Conservation (phyloP, 495 filamentous ascomycete species). For the Xylaria longipes region DNA sequence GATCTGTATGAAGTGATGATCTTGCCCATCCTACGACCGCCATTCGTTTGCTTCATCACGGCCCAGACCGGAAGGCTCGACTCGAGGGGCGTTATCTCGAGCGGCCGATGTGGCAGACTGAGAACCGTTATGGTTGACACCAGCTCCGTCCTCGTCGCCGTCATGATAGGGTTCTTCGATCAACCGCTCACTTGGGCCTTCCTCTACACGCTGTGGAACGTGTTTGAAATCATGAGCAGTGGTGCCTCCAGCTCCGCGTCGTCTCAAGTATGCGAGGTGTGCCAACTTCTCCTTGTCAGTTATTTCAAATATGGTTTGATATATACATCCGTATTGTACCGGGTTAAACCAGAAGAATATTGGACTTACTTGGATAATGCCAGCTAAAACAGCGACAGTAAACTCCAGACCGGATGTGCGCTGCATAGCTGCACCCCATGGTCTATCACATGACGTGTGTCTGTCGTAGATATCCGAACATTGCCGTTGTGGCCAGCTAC, state of each 20-base stretch:
- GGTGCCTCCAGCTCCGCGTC: constrained; percentile 24
- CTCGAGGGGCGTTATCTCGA: constrained; percentile 27
- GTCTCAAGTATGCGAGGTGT: constrained; percentile 29
- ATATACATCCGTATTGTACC: background rate
- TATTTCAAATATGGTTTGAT: constrained; percentile 4
- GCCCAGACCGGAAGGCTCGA: constrained; percentile 35
- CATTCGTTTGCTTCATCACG: constrained; percentile 26
- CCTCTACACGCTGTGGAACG: constrained; percentile 14
- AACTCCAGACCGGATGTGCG: constrained; percentile 38
- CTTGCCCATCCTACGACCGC: constrained; percentile 14
- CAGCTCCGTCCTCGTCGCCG: constrained; percentile 5
- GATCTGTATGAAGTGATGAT: background rate
- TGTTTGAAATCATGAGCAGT: constrained; percentile 25
- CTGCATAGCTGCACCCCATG: constrained; percentile 37
- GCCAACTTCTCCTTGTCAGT: constrained; percentile 26
- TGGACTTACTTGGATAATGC: constrained; percentile 40
- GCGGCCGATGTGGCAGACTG: background rate
- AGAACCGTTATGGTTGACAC: constrained; percentile 6
- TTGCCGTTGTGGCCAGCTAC: constrained; percentile 54
- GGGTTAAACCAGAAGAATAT: background rate
- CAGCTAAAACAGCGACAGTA: constrained; percentile 33
- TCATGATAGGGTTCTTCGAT: constrained; percentile 30
- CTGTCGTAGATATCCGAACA: constrained; percentile 26
- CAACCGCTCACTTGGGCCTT: constrained; percentile 23
- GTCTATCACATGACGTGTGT: constrained; percentile 28